Evolutionary conservation across 1,284 basidiomycete species (phyloP), one percentile per base, ranked within the genome.

Genomic region (Fereydounia khargensis): DNA sequence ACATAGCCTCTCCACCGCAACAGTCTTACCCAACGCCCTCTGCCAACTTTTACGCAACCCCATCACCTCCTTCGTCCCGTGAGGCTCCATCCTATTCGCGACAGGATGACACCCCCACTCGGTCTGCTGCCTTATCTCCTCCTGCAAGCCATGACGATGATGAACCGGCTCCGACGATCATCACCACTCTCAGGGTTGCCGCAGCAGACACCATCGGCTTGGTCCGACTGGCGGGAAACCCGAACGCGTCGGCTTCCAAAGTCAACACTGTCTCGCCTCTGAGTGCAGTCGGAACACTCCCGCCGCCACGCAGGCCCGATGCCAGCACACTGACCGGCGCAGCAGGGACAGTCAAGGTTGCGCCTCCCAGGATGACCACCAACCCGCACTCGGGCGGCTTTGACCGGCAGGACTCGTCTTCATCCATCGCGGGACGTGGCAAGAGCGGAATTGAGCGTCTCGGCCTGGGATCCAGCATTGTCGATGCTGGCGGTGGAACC

Each of bases 401-500:
- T n/a, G n/a, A 34, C 27, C 23, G 31, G 5, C 4, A 18, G 3
- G 17, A n/a, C 16, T n/a, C 17, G 3, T 17, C 31, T 4, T 33
- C 31, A 8, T 18, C 19, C 27, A 17, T 37, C 19, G 37, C 22
- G 9, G 17, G 34, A 9, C 38, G 51, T 23, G 31, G 51, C 22
- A 48, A 56, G 27, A 44, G 41, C 13, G 64, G 64, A 1, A 56
- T 66, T 33, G 54, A 60, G 20, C 43, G 61, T 3, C 59, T 63
- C 33, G 64, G 64, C 0, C 42, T 66, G 14, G 35, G 34, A n/a
- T 65, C 62, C 10, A 48, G 41, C 35, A 47, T 60, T 40, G 53
- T 51, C 34, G 46, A 57, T 34, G 68, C 64, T 6, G 30, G 31
- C 3, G 48, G 58, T 7, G 69, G 62, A 2, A 73, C 73, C 5